Evolutionary conservation across 2,329 filamentous ascomycete species (phyloP), one percentile per base, ranked within the genome.

Genomic region (Corynespora cassiicola): DNA sequence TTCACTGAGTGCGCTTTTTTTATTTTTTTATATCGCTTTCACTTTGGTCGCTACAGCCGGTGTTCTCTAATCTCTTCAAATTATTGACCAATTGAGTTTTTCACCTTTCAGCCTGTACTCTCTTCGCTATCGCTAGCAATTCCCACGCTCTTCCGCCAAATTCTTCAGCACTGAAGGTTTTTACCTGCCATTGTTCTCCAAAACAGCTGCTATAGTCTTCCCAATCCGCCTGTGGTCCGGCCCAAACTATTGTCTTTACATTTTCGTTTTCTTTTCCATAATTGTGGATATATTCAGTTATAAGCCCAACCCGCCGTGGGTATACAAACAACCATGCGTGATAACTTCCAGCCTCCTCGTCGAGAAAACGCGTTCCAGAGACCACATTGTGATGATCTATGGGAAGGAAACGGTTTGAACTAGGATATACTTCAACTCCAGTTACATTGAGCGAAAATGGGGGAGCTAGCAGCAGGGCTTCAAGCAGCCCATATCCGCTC

Each of bases 301-400:
- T 46, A 8, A 81, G 55, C 3, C 57, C 67, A 3, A 74, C 66
- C n/a, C 74, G 63, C 10, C 76, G 70, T 1, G 78, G 78, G 49
- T 80, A 81, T 17, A 79, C 73, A 58, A 81, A 80, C 42, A 80
- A 58, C 71, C 77, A 74, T n/a, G 63, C 65, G n/a, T n/a, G n/a
- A n/a, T n/a, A n/a, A n/a, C n/a, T n/a, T 1, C 50, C 42, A 7
- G 75, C 74, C n/a, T 70, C 47, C 5, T 58, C 44, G 3, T 70
- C 69, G 7, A 78, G 48, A 20, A 68, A 71, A 53, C 72, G 72
- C 1, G 74, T 72, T 2, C 73, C 74, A 6, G 58, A 39, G 5
- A 80, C 77, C 7, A 65, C 50, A 27, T 71, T 56, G 50, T 78
- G 66, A 10, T 67, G 52, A 10, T 71, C 45, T 14, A 62, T 56